Evolutionary conservation across 192 early-diverging fungal species (phyloP).

Genomic region (Umbelopsis ramanniana): DNA sequence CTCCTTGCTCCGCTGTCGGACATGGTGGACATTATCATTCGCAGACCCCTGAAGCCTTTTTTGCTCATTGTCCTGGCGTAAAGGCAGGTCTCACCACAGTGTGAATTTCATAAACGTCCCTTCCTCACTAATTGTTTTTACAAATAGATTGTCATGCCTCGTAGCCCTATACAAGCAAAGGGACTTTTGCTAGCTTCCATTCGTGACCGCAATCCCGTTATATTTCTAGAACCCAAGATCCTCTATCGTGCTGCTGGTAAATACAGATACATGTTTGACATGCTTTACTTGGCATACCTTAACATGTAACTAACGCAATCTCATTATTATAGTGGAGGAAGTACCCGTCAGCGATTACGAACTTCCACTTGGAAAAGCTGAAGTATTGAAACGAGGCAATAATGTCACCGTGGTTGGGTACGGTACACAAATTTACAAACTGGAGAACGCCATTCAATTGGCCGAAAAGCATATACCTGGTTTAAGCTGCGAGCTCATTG

Average conservation of each 20-base stretch:
- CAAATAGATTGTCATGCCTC: constrained; percentile 77
- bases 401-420: constrained; percentile 92
- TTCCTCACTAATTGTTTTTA: not conserved
- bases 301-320: constrained; percentile 2
- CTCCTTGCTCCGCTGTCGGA: constrained; percentile 93
- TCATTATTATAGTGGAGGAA: constrained; percentile 69
- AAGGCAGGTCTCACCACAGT: constrained; percentile 54
- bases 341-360: constrained; percentile 92
- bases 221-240: constrained; percentile 97
- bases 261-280: not conserved
- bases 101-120: not conserved
- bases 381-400: constrained; percentile 81
- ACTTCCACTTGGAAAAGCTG: constrained; percentile 90
- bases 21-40: constrained; percentile 98
- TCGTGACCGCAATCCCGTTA: constrained; percentile 90
- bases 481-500: constrained; percentile 88
- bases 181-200: constrained; percentile 90
- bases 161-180: constrained; percentile 94
- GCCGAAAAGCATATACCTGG: constrained; percentile 87
- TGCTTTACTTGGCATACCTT: not conserved
- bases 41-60: constrained; percentile 92
- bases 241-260: constrained; percentile 89
- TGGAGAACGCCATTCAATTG: constrained; percentile 88
- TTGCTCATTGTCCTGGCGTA: constrained; percentile 93
- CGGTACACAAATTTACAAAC: constrained; percentile 91